These are phyloP conservation scores for Saitozyma podzolica DNA, from an alignment of 768 basidiomycete genomes.

Conservation along the genomic window DNA sequence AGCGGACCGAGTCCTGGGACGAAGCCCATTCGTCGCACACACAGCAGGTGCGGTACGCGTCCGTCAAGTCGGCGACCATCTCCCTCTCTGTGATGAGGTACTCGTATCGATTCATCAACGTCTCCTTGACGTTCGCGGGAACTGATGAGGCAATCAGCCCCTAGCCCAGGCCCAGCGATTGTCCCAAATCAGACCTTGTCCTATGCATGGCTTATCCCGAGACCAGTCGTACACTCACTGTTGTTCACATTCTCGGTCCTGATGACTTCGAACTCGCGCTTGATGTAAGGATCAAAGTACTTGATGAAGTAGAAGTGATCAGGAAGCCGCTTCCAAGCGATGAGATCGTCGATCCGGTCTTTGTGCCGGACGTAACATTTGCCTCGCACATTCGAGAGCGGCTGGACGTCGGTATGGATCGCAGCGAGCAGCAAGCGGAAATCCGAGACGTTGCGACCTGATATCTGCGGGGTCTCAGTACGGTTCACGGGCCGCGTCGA, in stretches of 20 bases:
- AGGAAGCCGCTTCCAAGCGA: constrained; percentile 88
- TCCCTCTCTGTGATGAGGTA: constrained; percentile 95
- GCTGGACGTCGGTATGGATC: constrained; percentile 94
- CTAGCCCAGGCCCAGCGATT: not conserved
- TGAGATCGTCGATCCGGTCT: constrained; percentile 90
- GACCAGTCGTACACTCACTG: constrained; percentile 60
- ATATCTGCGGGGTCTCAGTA: constrained; percentile 58
- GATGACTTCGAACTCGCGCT: constrained; percentile 96
- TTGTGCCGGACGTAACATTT: constrained; percentile 92
- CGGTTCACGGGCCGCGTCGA: not conserved
- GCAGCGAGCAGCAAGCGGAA: constrained; percentile 88
- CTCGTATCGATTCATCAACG: constrained; percentile 79
- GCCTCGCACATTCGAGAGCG: constrained; percentile 86
- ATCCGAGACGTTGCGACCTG: constrained; percentile 85
- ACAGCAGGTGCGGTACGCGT: constrained; percentile 77
- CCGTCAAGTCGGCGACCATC: constrained; percentile 84
- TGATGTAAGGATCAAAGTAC: constrained; percentile 95
- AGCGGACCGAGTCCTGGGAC: constrained; percentile 61
- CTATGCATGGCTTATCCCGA: not conserved
- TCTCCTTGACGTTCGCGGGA: constrained; percentile 74
- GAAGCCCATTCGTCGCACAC: constrained; percentile 87
- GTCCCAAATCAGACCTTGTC: not conserved
- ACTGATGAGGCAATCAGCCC: constrained; percentile 56
- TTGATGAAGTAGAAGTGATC: constrained; percentile 96
- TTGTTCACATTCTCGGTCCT: constrained; percentile 82